Percentiles rank a stretch among this genome's conserved stretches.
phyloP scores from a whole-genome alignment of 2,329 filamentous ascomycete species.

The Ambrosiella beaveri region DNA sequence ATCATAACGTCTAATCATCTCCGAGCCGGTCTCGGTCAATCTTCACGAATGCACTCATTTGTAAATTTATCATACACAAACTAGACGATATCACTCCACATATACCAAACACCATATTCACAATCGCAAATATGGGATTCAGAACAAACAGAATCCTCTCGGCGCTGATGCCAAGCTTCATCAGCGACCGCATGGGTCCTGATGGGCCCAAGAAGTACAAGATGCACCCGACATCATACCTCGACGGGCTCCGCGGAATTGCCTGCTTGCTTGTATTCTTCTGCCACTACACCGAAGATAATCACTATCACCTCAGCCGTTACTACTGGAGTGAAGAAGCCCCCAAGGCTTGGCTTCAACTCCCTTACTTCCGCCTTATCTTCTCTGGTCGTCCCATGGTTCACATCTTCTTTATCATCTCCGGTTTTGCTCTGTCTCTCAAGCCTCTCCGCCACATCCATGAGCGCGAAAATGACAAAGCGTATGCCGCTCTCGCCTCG shows the following conservation, averaged over 20 bases:
- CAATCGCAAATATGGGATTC: constrained; percentile 4
- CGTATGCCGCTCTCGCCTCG: constrained; percentile 24
- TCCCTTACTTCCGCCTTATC: constrained; percentile 36
- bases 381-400: constrained; percentile 40
- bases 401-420: constrained; percentile 45
- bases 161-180: constrained; percentile 13
- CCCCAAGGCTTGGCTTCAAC: constrained; percentile 22
- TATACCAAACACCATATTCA: background rate
- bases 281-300: constrained; percentile 29
- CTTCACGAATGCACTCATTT: background rate
- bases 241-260: constrained; percentile 40
- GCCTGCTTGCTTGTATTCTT: constrained; percentile 39
- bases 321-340: constrained; percentile 30
- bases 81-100: background rate
- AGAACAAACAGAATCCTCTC: constrained; percentile 6
- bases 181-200: constrained; percentile 11
- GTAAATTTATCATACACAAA: background rate
- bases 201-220: constrained; percentile 11
- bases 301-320: constrained; percentile 12
- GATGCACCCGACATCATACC: constrained; percentile 36
- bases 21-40: background rate
- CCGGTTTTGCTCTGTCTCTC: constrained; percentile 42
- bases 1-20: background rate
- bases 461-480: constrained; percentile 6
- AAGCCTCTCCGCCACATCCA: constrained; percentile 28